Evolutionary conservation across 140 eudicot genomes (phyloP).

Genomic region (Ambrosia hybrid): DNA sequence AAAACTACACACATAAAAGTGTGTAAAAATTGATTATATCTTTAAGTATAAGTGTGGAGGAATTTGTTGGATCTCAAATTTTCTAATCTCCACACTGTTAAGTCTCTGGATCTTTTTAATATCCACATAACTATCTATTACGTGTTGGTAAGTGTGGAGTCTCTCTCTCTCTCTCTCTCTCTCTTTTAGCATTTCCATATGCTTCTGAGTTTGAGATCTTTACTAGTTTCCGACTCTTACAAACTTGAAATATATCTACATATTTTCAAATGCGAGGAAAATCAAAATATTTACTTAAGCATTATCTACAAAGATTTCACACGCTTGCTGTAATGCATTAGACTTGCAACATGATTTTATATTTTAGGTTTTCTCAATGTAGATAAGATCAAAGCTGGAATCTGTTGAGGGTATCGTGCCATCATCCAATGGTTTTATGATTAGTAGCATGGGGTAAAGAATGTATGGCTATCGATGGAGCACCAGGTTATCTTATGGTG

Average conservation of each 20-base stretch:
- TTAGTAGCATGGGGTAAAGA: constrained; percentile 80
- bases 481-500: constrained; percentile 99
- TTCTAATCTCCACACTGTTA: neutral
- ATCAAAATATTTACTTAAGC: neutral
- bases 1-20: neutral
- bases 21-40: neutral
- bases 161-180: neutral
- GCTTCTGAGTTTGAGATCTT: neutral
- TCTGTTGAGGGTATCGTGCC: constrained; percentile 96
- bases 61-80: neutral
- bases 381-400: constrained; percentile 91
- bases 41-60: too few species aligned
- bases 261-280: neutral
- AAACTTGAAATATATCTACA: too few species aligned
- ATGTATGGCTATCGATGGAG: constrained; percentile 98
- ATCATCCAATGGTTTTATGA: constrained; percentile 83
- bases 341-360: constrained; percentile 19
- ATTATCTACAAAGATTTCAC: neutral
- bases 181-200: neutral
- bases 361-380: constrained; percentile 20
- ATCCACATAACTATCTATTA: too few species aligned
- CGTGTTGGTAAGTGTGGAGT: neutral
- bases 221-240: neutral
- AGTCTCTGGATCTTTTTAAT: too few species aligned
- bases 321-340: neutral